A percentile compares a stretch with the other conserved stretches of the same genome.
phyloP scores from a whole-genome alignment of 2,329 filamentous ascomycete species.

The Neoascochyta sp. region DNA sequence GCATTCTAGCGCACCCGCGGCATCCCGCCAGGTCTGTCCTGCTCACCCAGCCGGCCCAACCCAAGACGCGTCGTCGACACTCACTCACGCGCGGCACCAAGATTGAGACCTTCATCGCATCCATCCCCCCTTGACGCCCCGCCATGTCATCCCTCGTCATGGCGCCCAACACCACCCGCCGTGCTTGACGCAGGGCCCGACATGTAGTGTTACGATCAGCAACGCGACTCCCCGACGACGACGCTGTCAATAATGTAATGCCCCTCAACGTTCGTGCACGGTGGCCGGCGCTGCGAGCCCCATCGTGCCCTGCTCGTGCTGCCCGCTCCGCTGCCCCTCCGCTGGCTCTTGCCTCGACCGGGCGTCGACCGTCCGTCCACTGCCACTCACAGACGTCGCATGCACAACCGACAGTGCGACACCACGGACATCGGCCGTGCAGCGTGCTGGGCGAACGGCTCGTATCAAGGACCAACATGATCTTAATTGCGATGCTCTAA shows the following conservation, averaged over 20 bases:
- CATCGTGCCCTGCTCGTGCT: too few species aligned
- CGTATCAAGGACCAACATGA: slow-evolving; percentile 9
- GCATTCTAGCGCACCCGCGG: slow-evolving; percentile 31
- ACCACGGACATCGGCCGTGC: slow-evolving; percentile 1
- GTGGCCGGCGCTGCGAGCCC: slow-evolving; percentile 8
- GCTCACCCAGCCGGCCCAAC: too few species aligned
- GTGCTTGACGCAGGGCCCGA: too few species aligned
- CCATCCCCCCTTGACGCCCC: too few species aligned
- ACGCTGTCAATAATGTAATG: slow-evolving; percentile 5
- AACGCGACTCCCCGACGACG: too few species aligned
- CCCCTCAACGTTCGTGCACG: slow-evolving; percentile 12
- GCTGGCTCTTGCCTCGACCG: slow-evolving; percentile 11
- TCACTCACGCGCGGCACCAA: too few species aligned
- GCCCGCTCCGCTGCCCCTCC: slow-evolving; percentile 8
- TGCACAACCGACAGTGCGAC: slow-evolving; percentile 3
- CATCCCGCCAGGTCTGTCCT: too few species aligned
- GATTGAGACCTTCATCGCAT: too few species aligned
- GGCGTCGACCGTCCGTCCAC: slow-evolving; percentile 11
- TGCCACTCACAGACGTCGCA: slow-evolving; percentile 9
- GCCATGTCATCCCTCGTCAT: too few species aligned
- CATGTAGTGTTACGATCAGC: too few species aligned
- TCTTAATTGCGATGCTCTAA: slow-evolving; percentile 16
- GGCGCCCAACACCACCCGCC: too few species aligned
- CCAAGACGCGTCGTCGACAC: too few species aligned
- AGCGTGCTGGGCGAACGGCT: slow-evolving; percentile 12